A percentile compares a stretch with the other conserved stretches of the same genome.
phyloP scores from a whole-genome alignment of 1,139 yeast genomes.

The Eremothecium cymbalariae region DNA sequence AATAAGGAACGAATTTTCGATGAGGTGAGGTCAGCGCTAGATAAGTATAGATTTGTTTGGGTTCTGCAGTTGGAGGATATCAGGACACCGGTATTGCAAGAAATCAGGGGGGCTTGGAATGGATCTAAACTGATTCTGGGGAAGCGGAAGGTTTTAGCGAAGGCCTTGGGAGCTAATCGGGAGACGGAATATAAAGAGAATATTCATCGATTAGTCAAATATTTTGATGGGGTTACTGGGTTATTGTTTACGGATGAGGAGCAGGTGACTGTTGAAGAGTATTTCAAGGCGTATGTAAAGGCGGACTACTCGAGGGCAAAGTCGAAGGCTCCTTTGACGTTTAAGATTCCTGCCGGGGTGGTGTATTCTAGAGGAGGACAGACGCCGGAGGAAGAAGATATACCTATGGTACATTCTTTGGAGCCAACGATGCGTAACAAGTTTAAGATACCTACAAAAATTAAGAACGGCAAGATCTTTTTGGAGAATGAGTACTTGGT shows the following conservation, averaged over 20 bases:
- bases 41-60: conserved; percentile 72
- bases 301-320: conserved; percentile 89
- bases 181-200: conserved; percentile 89
- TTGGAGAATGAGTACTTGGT: conserved; percentile 71
- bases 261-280: conserved; percentile 75
- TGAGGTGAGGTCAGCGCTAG: conserved; percentile 77
- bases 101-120: conserved; percentile 82
- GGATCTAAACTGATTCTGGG: conserved; percentile 88
- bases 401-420: conserved; percentile 91
- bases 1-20: conserved; percentile 87
- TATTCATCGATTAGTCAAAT: conserved; percentile 56
- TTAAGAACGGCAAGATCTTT: conserved; percentile 79
- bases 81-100: conserved; percentile 92
- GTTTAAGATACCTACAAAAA: conserved; percentile 83
- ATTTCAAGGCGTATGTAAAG: conserved; percentile 69
- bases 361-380: conserved; percentile 95
- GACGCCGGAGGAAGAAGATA: conserved; percentile 81
- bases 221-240: conserved; percentile 70
- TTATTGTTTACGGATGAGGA: conserved; percentile 80
- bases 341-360: conserved; percentile 80
- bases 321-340: conserved; percentile 70
- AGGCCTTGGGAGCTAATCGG: conserved; percentile 79
- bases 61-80: conserved; percentile 82
- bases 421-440: conserved; percentile 87
- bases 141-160: conserved; percentile 84